A percentile compares a stretch with the other conserved stretches of the same genome.
phyloP scores from a whole-genome alignment of 345 rosid genomes.

The Psidium friedrichsthalianum region DNA sequence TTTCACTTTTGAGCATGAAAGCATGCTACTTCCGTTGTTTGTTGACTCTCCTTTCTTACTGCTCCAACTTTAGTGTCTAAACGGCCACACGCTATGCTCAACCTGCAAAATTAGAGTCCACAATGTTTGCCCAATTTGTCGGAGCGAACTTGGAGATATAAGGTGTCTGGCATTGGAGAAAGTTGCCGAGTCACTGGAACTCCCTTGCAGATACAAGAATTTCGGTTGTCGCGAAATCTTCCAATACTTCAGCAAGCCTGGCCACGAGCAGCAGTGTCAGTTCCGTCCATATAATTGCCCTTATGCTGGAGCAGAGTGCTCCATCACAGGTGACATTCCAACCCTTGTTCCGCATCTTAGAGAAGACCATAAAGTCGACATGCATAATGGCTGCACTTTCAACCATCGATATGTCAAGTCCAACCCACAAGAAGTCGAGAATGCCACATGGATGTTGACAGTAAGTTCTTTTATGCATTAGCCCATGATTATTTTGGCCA shows the following conservation, averaged over 20 bases:
- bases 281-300: slow-evolving; percentile 68
- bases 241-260: slow-evolving; percentile 50
- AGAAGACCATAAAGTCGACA: slow-evolving; percentile 77
- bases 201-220: slow-evolving; percentile 46
- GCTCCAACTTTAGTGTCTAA: slow-evolving; percentile 35
- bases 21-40: background rate
- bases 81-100: slow-evolving; percentile 49
- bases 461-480: slow-evolving; percentile 15
- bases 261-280: slow-evolving; percentile 47
- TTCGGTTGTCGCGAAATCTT: slow-evolving; percentile 49
- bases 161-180: slow-evolving; percentile 62
- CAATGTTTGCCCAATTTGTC: slow-evolving; percentile 47
- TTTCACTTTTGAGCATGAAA: background rate
- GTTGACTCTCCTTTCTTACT: background rate
- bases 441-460: slow-evolving; percentile 76
- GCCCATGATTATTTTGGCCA: background rate
- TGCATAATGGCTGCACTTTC: slow-evolving; percentile 75
- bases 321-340: slow-evolving; percentile 47
- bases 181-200: slow-evolving; percentile 49
- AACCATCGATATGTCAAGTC: slow-evolving; percentile 75
- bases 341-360: slow-evolving; percentile 57
- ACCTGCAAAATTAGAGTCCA: slow-evolving; percentile 53
- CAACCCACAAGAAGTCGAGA: slow-evolving; percentile 75
- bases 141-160: slow-evolving; percentile 53
- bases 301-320: slow-evolving; percentile 69